Percentiles rank a stretch among this genome's conserved stretches.
Conservation (phyloP, 2,329 filamentous ascomycete species). For the Lasiodiplodia hormozganensis region DNA sequence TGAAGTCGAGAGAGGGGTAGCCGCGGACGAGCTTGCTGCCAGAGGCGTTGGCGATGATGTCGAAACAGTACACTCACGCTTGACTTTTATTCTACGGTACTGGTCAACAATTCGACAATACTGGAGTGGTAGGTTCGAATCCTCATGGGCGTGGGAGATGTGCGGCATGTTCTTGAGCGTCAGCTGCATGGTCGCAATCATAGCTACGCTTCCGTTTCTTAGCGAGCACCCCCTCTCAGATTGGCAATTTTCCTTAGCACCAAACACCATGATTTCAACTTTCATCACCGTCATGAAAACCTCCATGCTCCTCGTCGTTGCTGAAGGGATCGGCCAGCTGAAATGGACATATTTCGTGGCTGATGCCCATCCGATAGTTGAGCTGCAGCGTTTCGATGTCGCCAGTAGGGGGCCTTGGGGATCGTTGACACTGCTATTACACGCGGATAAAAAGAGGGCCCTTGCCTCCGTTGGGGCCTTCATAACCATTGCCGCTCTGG, state of each 20-base stretch:
- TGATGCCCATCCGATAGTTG: conserved; percentile 31
- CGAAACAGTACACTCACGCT: no score
- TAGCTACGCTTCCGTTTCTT: background rate
- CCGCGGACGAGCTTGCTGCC: no score
- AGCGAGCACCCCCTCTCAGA: background rate
- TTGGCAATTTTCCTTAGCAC: background rate
- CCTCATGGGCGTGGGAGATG: background rate
- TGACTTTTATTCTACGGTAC: no score
- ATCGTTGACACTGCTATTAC: background rate
- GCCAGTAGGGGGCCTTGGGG: conserved; percentile 35
- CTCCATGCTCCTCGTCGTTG: conserved; percentile 40
- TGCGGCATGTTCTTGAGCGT: background rate
- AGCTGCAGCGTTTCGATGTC: conserved; percentile 40
- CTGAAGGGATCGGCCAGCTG: conserved; percentile 44
- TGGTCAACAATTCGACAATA: no score
- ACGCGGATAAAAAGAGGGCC: background rate
- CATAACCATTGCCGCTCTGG: conserved; percentile 23
- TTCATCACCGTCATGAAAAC: conserved; percentile 43
- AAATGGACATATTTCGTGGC: conserved; percentile 44
- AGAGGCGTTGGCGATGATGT: no score
- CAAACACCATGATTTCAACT: conserved; percentile 45
- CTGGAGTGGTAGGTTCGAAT: background rate
- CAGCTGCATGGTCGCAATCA: background rate
- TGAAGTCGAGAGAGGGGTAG: no score
- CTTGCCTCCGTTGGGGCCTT: conserved; percentile 24